phyloP scores from a whole-genome alignment of 169 alveolate species.

The Plasmodium gallinaceum region DNA sequence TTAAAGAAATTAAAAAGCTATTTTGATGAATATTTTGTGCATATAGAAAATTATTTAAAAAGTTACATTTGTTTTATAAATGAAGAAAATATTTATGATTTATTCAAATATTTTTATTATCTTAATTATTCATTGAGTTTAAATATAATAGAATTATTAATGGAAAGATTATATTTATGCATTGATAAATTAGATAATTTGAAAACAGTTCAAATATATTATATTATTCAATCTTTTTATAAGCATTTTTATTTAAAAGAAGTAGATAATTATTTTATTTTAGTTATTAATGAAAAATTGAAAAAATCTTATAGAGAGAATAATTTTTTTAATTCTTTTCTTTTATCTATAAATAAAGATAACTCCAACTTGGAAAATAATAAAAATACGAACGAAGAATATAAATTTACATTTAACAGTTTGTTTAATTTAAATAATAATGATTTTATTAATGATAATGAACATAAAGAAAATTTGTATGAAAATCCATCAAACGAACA shows the following conservation, averaged over 20 bases:
- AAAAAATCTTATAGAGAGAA: background rate
- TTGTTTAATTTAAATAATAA: background rate
- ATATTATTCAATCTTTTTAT: conserved; percentile 47
- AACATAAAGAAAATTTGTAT: background rate
- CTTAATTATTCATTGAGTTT: conserved; percentile 37
- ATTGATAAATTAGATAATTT: conserved; percentile 66
- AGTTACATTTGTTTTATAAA: conserved; percentile 49
- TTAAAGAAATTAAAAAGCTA: conserved; percentile 30
- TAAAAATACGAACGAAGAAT: background rate
- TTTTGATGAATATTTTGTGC: conserved; percentile 58
- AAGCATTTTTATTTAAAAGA: conserved; percentile 44
- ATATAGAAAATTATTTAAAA: conserved; percentile 49
- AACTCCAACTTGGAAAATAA: background rate
- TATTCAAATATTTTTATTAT: conserved; percentile 55
- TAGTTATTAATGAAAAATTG: conserved; percentile 58
- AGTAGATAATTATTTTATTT: conserved; percentile 20
- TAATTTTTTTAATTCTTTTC: background rate
- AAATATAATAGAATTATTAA: conserved; percentile 30
- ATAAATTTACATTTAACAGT: conserved; percentile 20
- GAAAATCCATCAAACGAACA: background rate
- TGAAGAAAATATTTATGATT: conserved; percentile 37
- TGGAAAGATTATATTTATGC: conserved; percentile 34
- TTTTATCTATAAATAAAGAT: background rate
- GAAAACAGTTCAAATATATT: conserved; percentile 38
- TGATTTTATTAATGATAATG: background rate